These are phyloP conservation scores for Lablab purpureus DNA, from an alignment of 306 rosid genomes.

Conservation along the genomic window DNA sequence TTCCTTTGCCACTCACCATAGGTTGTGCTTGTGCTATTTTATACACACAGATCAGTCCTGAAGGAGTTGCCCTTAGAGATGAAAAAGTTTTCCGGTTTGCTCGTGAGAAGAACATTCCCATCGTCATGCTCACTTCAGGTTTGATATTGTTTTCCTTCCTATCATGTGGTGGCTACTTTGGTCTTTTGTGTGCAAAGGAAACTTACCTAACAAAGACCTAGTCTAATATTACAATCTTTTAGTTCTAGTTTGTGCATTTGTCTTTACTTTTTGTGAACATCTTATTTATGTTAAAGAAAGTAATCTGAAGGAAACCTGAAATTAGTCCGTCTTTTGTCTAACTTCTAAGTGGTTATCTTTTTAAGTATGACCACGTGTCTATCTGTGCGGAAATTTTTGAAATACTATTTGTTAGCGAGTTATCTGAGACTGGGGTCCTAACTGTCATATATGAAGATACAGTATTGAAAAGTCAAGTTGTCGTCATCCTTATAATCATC, in stretches of 20 bases:
- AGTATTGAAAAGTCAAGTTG: conserved; percentile 7
- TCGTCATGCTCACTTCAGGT: conserved; percentile 99
- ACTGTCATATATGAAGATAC: conserved; percentile 8
- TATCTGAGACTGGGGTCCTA: background rate
- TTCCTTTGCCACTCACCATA: conserved; percentile 35
- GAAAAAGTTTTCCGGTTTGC: conserved; percentile 91
- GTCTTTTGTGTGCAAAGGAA: background rate
- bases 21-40: conserved; percentile 37
- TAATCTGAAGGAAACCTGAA: background rate
- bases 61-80: conserved; percentile 79
- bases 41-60: conserved; percentile 80
- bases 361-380: background rate
- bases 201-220: background rate
- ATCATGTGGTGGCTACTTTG: background rate
- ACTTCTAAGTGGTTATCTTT: background rate
- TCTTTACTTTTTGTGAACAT: background rate
- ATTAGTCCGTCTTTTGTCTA: background rate
- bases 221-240: background rate
- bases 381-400: background rate
- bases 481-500: background rate
- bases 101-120: conserved; percentile 75
- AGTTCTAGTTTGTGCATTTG: background rate
- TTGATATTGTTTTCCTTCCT: conserved; percentile 28
- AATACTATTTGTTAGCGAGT: background rate
- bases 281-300: background rate